Percentiles rank a stretch among this genome's conserved stretches.
Evolutionary conservation across 2,329 filamentous ascomycete species (phyloP).

Genomic region (Ophiosphaerella narmari): DNA sequence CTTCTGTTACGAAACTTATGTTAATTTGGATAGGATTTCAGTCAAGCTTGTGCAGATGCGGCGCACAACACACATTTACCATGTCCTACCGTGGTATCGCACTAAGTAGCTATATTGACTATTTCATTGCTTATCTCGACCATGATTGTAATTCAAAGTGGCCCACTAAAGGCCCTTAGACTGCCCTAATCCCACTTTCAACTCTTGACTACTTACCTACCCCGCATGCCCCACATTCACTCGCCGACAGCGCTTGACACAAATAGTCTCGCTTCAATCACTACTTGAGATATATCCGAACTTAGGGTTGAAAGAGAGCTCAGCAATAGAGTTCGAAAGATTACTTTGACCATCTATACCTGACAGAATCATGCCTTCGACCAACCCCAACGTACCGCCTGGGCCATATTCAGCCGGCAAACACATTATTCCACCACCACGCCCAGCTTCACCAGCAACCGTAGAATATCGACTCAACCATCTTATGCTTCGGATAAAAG

Average conservation of each 20-base stretch:
- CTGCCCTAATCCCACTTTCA: too few relatives aligned
- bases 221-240: conserved; percentile 16
- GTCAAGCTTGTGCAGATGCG: too few relatives aligned
- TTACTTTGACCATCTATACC: neutral
- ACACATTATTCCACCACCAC: conserved; percentile 33
- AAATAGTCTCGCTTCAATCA: neutral
- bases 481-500: conserved; percentile 40
- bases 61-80: too few relatives aligned
- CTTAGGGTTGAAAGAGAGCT: neutral
- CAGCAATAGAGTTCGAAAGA: too few relatives aligned
- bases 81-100: too few relatives aligned
- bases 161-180: too few relatives aligned
- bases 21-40: too few relatives aligned
- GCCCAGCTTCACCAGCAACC: conserved; percentile 30
- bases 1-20: too few relatives aligned
- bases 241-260: neutral
- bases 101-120: too few relatives aligned
- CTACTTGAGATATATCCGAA: neutral
- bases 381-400: conserved; percentile 23
- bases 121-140: too few relatives aligned
- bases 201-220: conserved; percentile 2
- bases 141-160: too few relatives aligned
- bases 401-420: conserved; percentile 25
- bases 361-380: conserved; percentile 8
- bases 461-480: conserved; percentile 38